Evolutionary conservation across 805 yeast species (phyloP), one percentile per base, ranked within the genome.

Genomic region (Candida michaelii): DNA sequence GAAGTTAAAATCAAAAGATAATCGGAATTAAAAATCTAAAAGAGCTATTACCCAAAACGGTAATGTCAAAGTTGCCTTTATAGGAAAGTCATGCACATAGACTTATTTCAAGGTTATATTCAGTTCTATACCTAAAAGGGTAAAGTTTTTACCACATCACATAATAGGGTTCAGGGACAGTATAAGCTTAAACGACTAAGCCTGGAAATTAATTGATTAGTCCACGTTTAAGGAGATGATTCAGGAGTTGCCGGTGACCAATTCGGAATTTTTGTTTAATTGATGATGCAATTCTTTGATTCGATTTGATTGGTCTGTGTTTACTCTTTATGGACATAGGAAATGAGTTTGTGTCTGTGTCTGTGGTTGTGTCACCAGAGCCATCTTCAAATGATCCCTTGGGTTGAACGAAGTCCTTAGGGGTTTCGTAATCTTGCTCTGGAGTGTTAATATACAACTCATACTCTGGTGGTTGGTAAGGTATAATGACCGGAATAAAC

Each of bases 401-500:
- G n/a, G n/a, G n/a, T n/a, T n/a, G n/a, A n/a, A n/a, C n/a, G n/a
- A n/a, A n/a, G n/a, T 18, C 18, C 24, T 30, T 19, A 4, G 36
- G 24, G n/a, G n/a, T n/a, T n/a, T n/a, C n/a, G n/a, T n/a, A n/a
- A n/a, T n/a, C n/a, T n/a, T n/a, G n/a, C n/a, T n/a, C n/a, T 30
- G 21, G 16, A 5, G 30, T 23, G 2, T 6, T 9, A 10, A 16
- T 23, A 12, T 29, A 41, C 30, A 41, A 36, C 13, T 35, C 31
- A 44, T 52, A 49, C 18, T 47, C 49, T 13, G 50, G 49, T 7
- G 52, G 39, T 13, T 37, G 41, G 37, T 44, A 44, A 5, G 55
- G 57, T 43, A 29, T 50, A 8, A 53, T 36, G 3, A 45, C 27
- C 10, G 56, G 50, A 13, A 50, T 40, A 41, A 35, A 52, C 9